These are phyloP conservation scores for Conoideocrella luteorostrata DNA, from an alignment of 2,329 filamentous ascomycete species.

Conservation along the genomic window DNA sequence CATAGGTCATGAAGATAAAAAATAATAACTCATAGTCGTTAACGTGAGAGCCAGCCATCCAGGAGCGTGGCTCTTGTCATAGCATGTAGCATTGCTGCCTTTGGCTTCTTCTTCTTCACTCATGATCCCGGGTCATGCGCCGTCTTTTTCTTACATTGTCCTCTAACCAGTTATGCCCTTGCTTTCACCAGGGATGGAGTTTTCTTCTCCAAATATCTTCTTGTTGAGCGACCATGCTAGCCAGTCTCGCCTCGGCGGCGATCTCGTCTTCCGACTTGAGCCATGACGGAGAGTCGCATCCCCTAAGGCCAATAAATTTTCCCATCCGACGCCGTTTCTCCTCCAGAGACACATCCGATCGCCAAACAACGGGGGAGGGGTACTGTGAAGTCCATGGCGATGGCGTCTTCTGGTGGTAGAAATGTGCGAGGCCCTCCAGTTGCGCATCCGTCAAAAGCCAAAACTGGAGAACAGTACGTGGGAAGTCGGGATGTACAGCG, in stretches of 20 bases:
- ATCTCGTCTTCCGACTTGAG: constrained; percentile 43
- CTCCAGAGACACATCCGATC: constrained; percentile 43
- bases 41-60: background rate
- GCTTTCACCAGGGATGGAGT: constrained; percentile 23
- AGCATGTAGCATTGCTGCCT: constrained; percentile 5
- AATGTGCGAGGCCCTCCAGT: constrained; percentile 62
- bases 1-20: background rate
- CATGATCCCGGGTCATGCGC: background rate
- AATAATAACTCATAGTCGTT: background rate
- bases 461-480: constrained; percentile 60
- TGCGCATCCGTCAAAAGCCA: constrained; percentile 67
- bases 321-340: constrained; percentile 69
- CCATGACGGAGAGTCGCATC: constrained; percentile 36
- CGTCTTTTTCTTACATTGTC: background rate
- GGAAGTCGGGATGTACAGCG: constrained; percentile 58
- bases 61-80: background rate
- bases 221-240: constrained; percentile 26
- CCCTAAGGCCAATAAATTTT: constrained; percentile 65
- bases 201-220: constrained; percentile 45
- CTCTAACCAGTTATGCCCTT: background rate
- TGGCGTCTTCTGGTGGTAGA: constrained; percentile 65
- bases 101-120: background rate
- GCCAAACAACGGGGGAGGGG: constrained; percentile 63
- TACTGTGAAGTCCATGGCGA: constrained; percentile 51
- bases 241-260: constrained; percentile 34